Evolutionary conservation across 805 yeast genomes (phyloP), one percentile per base, ranked within the genome.

Genomic region (Soucietia sequanensis): DNA sequence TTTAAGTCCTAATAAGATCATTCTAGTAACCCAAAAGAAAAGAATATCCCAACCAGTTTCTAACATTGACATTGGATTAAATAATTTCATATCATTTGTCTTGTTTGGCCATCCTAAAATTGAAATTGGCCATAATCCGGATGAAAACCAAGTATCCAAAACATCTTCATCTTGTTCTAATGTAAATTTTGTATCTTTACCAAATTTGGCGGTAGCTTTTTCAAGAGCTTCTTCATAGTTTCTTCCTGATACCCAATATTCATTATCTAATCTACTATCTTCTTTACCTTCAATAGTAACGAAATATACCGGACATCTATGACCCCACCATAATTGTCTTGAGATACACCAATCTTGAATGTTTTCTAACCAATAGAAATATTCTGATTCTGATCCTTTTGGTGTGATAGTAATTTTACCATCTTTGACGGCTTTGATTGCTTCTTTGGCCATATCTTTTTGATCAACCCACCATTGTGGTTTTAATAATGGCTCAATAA

Each of bases 401-500:
- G 99, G 99, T 35, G 81, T 69, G 54, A 93, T 87, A 36, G 78
- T 77, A 52, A 91, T 76, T 34, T 80, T 78, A 46, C 97, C 97
- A 23, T 73, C 71, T 62, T 77, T 79, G 41, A 91, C 96, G 35
- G 88, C 97, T 35, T 78, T 72, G 49, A 90, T 80, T 38, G 96
- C 96, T 41, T 76, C 88, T 46, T 74, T 70, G 34, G 98, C 99
- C 85, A 88, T 85, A 38, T 81, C 85, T 52, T 74, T 75, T 68
- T 90, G 96, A 42, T 86, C 70, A 47, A 93, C 97, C 97, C 97
- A 93, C 99, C 99, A 93, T 72, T 93, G 99, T 42, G 99, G 99
- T 70, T 93, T 93, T 68, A 93, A 75, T 56, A 87, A 72, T 35
- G 99, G 99, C 72, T 93, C 99, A 54, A 93, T 90, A 45, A 93